Conservation (phyloP, 2,329 filamentous ascomycete genomes). For the Colletotrichum sublineola region DNA sequence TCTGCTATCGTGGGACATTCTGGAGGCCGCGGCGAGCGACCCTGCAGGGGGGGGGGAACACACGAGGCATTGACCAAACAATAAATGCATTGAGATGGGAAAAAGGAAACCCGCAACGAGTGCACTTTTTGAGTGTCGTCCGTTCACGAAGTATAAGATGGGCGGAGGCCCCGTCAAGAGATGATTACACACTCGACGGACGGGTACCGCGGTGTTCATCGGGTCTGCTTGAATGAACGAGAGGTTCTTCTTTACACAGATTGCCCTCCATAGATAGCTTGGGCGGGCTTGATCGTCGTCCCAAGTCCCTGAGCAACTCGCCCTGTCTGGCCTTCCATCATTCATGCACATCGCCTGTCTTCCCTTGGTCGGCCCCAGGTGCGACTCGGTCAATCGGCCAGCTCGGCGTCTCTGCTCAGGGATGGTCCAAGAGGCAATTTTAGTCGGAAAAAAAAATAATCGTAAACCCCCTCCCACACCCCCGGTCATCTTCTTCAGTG, state of each 20-base stretch:
- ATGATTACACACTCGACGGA: slow-evolving; percentile 18
- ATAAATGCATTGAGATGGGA: neutral
- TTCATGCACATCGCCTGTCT: slow-evolving; percentile 40
- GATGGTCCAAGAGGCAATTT: slow-evolving; percentile 42
- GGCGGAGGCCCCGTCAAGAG: slow-evolving; percentile 17
- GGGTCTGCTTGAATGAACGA: neutral
- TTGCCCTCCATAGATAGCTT: neutral
- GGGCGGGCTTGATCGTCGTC: slow-evolving; percentile 24
- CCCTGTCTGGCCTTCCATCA: neutral
- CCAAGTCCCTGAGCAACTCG: slow-evolving; percentile 11
- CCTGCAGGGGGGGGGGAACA: slow-evolving; percentile 2
- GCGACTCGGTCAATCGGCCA: slow-evolving; percentile 39
- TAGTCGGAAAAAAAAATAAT: slow-evolving; percentile 27
- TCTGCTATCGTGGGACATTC: slow-evolving; percentile 10
- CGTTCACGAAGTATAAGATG: too few relatives aligned
- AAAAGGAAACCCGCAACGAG: too few relatives aligned
- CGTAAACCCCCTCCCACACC: neutral
- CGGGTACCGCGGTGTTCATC: slow-evolving; percentile 1
- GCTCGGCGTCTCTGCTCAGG: slow-evolving; percentile 39
- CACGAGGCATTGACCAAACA: slow-evolving; percentile 7
- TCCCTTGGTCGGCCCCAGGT: slow-evolving; percentile 23
- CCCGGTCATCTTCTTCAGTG: slow-evolving; percentile 41
- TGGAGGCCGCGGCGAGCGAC: slow-evolving; percentile 17
- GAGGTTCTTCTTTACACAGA: neutral
- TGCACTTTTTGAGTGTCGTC: too few relatives aligned